These are phyloP conservation scores for Schwanniomyces etchellsii DNA, from an alignment of 1,139 yeast genomes.

Conservation along the genomic window DNA sequence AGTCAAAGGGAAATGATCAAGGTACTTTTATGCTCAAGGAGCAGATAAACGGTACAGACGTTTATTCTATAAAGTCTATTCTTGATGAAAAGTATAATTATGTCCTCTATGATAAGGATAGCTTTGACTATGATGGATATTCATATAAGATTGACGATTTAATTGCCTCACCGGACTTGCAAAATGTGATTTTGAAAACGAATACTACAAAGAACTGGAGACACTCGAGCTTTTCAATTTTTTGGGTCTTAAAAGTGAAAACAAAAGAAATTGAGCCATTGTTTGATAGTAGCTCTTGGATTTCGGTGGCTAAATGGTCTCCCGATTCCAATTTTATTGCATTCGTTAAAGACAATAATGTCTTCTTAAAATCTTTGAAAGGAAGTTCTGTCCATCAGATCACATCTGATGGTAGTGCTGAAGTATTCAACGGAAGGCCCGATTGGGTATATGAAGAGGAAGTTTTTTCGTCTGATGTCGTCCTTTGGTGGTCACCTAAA, in stretches of 20 bases:
- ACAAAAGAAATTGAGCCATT: slow-evolving; percentile 22
- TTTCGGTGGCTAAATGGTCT: slow-evolving; percentile 66
- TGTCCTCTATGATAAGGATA: slow-evolving; percentile 44
- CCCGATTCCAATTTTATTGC: slow-evolving; percentile 66
- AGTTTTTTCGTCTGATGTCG: slow-evolving; percentile 44
- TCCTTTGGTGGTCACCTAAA: slow-evolving; percentile 56
- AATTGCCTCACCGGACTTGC: slow-evolving; percentile 60
- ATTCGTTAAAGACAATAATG: slow-evolving; percentile 59
- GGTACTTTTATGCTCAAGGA: slow-evolving; percentile 50
- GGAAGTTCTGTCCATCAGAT: slow-evolving; percentile 22
- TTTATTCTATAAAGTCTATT: slow-evolving; percentile 44
- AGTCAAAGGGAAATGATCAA: slow-evolving; percentile 35
- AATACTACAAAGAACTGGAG: slow-evolving; percentile 60
- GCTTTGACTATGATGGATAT: slow-evolving; percentile 31
- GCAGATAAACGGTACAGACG: slow-evolving; percentile 17
- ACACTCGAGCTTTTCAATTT: slow-evolving; percentile 64
- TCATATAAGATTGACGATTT: slow-evolving; percentile 47
- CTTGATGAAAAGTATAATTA: slow-evolving; percentile 41
- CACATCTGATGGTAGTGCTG: slow-evolving; percentile 45
- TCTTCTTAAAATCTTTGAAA: slow-evolving; percentile 35
- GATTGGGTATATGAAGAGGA: slow-evolving; percentile 66
- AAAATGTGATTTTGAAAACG: slow-evolving; percentile 49
- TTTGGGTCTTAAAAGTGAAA: slow-evolving; percentile 47
- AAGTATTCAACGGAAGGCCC: slow-evolving; percentile 51
- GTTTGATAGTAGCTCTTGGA: slow-evolving; percentile 14